Evolutionary conservation across 228 moss, liverwort and hornwort species (phyloP), one percentile per base, ranked within the genome.

Genomic region (Sphagnum fallax): DNA sequence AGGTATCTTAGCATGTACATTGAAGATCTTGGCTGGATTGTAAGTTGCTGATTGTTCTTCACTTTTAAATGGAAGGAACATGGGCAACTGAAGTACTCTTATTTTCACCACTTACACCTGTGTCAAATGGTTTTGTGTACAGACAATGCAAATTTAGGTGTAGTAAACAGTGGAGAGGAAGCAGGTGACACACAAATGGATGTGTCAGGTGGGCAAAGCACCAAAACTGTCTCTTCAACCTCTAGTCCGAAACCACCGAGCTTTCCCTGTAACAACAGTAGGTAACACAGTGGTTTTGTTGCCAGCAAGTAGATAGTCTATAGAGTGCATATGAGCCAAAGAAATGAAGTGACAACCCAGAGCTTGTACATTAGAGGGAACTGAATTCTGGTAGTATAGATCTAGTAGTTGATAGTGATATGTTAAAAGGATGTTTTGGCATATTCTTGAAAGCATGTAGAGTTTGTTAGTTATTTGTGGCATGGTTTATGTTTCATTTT

Each of bases 171-270:
- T 65, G 81, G 77, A 49, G 91, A 89, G 13, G 87, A 90, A 66
- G 84, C 76, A 52, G 74, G 82, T 51, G 93, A 91, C 67, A 87
- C 87, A 16, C 84, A 88, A 53, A 97, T 97, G 97, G 97, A 93
- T 47, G 82, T 85, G 70, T 75, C 90, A 80, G 75, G 74, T 72
- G 85, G 77, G 49, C 78, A 77, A 53, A 79, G 75, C 69, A 70
- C 80, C 65, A 89, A 91, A 14, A 79, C 74, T 73, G 74, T 84
- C 76, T 87, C 90, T 49, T 83, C 89, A 52, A 32, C 32, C 32
- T 71, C 85, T 8, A 82, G 80, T 67, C 74, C 75, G 60, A 80
- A 79, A 78, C 52, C 81, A 71, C 77, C 80, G 67, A 81, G 75
- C 51, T 76, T 83, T 76, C 79, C 84, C 62, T 87, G 81, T 75